A percentile compares a stretch with the other conserved stretches of the same genome.
Evolutionary conservation across 2,329 filamentous ascomycete genomes (phyloP).

Genomic region (Ceratocystis alfenasii): DNA sequence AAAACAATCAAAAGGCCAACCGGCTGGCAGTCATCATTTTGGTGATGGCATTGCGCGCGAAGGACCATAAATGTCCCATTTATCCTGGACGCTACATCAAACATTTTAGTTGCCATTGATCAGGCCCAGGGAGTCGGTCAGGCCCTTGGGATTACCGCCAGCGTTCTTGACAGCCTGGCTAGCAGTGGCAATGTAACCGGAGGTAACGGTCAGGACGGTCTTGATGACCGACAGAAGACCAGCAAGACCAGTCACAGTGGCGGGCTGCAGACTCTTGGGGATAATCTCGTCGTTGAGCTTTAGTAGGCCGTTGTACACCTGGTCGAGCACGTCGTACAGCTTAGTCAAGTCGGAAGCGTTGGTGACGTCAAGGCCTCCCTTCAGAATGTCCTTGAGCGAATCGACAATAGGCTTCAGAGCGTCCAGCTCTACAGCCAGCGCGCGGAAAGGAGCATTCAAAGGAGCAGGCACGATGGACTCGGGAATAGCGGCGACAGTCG

Average conservation of each 20-base stretch:
- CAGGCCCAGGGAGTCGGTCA: neutral
- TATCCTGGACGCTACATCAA: neutral
- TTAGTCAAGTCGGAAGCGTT: neutral
- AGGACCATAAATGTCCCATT: neutral
- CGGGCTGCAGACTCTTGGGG: conserved; percentile 1
- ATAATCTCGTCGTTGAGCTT: conserved; percentile 11
- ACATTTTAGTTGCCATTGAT: neutral
- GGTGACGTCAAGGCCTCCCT: neutral
- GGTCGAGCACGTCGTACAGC: conserved; percentile 10
- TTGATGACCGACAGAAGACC: conserved; percentile 14
- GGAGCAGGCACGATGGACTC: conserved; percentile 12
- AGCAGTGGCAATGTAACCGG: conserved; percentile 7
- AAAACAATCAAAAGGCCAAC: conserved; percentile 6
- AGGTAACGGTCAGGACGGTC: neutral
- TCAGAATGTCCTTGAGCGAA: neutral
- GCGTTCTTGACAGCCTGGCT: conserved; percentile 12
- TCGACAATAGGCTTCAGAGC: conserved; percentile 12
- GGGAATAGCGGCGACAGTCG: conserved; percentile 11
- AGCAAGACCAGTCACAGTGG: conserved; percentile 4
- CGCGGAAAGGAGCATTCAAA: conserved; percentile 8
- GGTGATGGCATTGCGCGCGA: neutral
- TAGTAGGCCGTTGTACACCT: neutral
- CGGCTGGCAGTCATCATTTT: neutral
- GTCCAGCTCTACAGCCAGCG: neutral
- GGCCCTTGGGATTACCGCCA: neutral